Evolutionary conservation across 1,139 yeast genomes (phyloP), one percentile per base, ranked within the genome.

Genomic region (Spathaspora sp.): DNA sequence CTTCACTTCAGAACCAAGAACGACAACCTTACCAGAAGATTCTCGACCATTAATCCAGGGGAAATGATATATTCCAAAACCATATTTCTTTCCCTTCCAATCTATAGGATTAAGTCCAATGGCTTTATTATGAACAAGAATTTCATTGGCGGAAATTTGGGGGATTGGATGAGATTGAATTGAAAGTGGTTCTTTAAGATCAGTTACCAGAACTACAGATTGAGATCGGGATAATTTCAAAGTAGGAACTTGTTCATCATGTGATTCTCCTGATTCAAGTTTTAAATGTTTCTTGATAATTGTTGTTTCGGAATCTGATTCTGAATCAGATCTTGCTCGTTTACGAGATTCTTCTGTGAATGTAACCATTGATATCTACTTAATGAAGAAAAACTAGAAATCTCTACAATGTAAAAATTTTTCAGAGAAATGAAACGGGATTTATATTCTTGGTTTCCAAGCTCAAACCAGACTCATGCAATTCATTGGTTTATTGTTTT

Each of bases 31-130:
- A 0, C 80, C 80, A 38, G 76, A 66, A 36, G 73, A 64, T 53
- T 75, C 80, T 39, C 80, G 59, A 6, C 80, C 80, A 52, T 74
- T 76, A 41, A 75, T 64, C 80, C 80, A 75, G 4, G 80, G 80
- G 49, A 74, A 72, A 20, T 70, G 67, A 51, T 74, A 70, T 2
- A 75, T 67, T n/a, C 77, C 79, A 59, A 76, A 76, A 33, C 65
- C 65, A 51, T 68, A 76, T 46, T 69, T 73, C 44, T 73, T 72
- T n/a, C 76, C 73, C 52, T 76, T 76, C 81, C 81, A 76, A 51
- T 76, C 81, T 37, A 76, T 67, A 10, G 78, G 80, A 51, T 75
- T 75, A 34, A 75, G 53, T 0, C 80, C 80, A 36, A 74, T 63
- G 38, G 65, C 76, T 47, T 61, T 63, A 51, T 74, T 75, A 42